Evolutionary conservation across 768 basidiomycete genomes (phyloP).

Genomic region (Suillus lakei): DNA sequence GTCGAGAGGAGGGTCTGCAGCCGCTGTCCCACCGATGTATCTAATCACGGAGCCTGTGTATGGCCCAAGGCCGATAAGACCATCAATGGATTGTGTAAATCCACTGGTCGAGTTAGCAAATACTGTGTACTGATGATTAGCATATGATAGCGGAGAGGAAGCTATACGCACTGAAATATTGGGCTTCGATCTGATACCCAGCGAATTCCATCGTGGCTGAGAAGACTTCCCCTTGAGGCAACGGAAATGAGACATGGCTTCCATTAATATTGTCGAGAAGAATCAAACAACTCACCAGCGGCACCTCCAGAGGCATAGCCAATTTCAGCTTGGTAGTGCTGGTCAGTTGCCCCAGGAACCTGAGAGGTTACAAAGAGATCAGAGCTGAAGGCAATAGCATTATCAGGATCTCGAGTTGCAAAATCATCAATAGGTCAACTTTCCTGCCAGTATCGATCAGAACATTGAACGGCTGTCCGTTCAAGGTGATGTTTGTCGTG

Average conservation of each 20-base stretch:
- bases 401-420: constrained; percentile 45
- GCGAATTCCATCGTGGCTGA: constrained; percentile 35
- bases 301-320: constrained; percentile 60
- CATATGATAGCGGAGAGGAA: neutral
- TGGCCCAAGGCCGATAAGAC: constrained; percentile 65
- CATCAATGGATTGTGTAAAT: constrained; percentile 24
- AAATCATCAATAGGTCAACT: constrained; percentile 9
- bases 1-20: constrained; percentile 62
- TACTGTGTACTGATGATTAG: constrained; percentile 23
- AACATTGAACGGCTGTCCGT: constrained; percentile 37
- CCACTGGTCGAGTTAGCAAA: constrained; percentile 17
- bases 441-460: constrained; percentile 54
- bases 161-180: constrained; percentile 30
- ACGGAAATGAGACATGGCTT: neutral
- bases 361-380: constrained; percentile 63
- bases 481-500: constrained; percentile 43
- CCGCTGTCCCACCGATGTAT: constrained; percentile 33
- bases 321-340: constrained; percentile 45
- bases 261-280: neutral
- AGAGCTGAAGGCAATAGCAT: constrained; percentile 49
- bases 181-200: constrained; percentile 52
- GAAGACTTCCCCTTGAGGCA: constrained; percentile 31
- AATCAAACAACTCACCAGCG: constrained; percentile 40
- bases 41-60: constrained; percentile 57
- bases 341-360: constrained; percentile 44